phyloP scores from a whole-genome alignment of 2,329 filamentous ascomycete species.

The Chrysosporium queenslandicum region DNA sequence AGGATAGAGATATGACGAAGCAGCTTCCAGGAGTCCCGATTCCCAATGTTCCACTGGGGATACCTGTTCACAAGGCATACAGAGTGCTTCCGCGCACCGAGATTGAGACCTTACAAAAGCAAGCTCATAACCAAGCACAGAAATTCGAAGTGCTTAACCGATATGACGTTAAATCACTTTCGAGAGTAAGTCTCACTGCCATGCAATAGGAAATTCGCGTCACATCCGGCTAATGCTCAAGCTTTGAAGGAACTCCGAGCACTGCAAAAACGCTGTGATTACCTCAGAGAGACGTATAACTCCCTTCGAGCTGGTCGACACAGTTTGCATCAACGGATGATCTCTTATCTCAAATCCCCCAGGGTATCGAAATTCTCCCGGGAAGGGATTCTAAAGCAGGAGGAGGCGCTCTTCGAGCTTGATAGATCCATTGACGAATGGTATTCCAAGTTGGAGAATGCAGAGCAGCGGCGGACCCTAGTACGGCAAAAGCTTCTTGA shows the following conservation, averaged over 20 bases:
- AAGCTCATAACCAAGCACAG: conserved; percentile 21
- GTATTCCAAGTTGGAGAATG: conserved; percentile 67
- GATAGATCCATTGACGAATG: conserved; percentile 72
- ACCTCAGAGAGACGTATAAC: conserved; percentile 65
- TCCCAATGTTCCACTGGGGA: conserved; percentile 18
- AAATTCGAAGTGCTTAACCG: conserved; percentile 23
- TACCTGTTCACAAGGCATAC: conserved; percentile 18
- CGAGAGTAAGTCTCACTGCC: conserved; percentile 19
- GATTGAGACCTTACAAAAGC: conserved; percentile 20
- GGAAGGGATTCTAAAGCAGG: conserved; percentile 67
- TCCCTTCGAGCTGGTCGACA: conserved; percentile 65
- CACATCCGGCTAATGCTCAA: conserved; percentile 4
- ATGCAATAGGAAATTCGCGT: not conserved
- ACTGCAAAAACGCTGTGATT: conserved; percentile 68
- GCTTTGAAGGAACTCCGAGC: conserved; percentile 56
- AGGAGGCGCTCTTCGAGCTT: conserved; percentile 66
- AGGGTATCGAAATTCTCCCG: conserved; percentile 61
- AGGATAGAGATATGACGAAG: conserved; percentile 2
- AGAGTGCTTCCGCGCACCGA: conserved; percentile 17
- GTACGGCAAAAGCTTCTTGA: conserved; percentile 72
- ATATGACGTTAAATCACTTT: conserved; percentile 22
- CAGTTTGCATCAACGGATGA: conserved; percentile 66
- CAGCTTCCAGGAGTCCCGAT: conserved; percentile 5
- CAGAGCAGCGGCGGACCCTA: conserved; percentile 64
- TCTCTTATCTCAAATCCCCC: conserved; percentile 63